Evolutionary conservation across 1,284 basidiomycete species (phyloP).

Genomic region (Trichosporon sp.): DNA sequence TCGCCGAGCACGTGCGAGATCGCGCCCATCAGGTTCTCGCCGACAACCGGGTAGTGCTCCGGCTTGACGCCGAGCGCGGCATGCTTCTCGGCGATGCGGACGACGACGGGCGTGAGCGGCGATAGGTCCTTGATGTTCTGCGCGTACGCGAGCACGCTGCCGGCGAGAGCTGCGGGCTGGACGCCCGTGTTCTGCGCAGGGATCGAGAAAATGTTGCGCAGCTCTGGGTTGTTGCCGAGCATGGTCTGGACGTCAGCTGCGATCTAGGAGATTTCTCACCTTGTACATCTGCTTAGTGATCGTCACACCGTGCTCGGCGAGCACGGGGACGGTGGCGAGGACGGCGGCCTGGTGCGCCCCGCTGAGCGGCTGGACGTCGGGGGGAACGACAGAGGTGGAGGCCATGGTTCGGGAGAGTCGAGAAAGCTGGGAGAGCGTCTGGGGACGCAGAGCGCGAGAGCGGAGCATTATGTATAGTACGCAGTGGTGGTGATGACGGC

Average conservation of each 20-base stretch:
- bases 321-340: constrained; percentile 34
- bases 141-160: constrained; percentile 38
- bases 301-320: constrained; percentile 33
- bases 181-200: constrained; percentile 25
- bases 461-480: not conserved
- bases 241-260: constrained; percentile 25
- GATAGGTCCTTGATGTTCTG: constrained; percentile 40
- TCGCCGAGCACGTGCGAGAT: constrained; percentile 37
- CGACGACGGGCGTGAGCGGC: constrained; percentile 34
- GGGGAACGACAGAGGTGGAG: constrained; percentile 10
- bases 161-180: constrained; percentile 37
- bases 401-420: constrained; percentile 7
- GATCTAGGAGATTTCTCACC: not conserved
- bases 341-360: constrained; percentile 33
- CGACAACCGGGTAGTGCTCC: constrained; percentile 39
- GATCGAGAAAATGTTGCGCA: constrained; percentile 36
- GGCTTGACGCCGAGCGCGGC: constrained; percentile 35
- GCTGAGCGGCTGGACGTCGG: constrained; percentile 26
- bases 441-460: not conserved
- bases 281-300: constrained; percentile 38
- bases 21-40: constrained; percentile 32
- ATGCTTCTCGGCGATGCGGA: constrained; percentile 39
- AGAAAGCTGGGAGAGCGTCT: not conserved
- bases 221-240: constrained; percentile 30
- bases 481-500: not conserved